phyloP scores from a whole-genome alignment of 2,329 filamentous ascomycete genomes.

The Pseudovirgaria hyperparasitica region DNA sequence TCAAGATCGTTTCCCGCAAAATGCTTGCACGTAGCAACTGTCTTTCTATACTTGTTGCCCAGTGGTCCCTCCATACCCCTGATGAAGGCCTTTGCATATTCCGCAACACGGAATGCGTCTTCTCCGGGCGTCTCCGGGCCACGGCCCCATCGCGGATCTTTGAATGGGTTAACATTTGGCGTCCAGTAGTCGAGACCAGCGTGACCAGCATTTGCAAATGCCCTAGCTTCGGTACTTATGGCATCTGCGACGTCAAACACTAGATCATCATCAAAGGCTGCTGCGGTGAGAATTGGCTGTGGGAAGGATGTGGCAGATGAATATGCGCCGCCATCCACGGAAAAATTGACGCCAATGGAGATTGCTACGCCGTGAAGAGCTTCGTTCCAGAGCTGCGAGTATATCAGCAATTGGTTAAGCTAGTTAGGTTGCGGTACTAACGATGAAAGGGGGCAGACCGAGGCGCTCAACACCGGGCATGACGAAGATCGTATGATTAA shows the following conservation, averaged over 20 bases:
- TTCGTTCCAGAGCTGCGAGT: conserved; percentile 40
- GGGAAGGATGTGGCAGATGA: conserved; percentile 53
- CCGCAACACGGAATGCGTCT: conserved; percentile 37
- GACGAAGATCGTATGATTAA: conserved; percentile 39
- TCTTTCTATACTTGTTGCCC: conserved; percentile 22
- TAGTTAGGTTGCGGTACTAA: too few species aligned
- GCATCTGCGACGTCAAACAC: conserved; percentile 44
- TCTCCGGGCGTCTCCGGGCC: conserved; percentile 46
- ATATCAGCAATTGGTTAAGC: too few species aligned
- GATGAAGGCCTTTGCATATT: conserved; percentile 40
- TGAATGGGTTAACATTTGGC: conserved; percentile 55
- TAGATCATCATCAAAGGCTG: conserved; percentile 51
- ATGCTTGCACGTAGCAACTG: conserved; percentile 36
- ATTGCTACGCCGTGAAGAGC: conserved; percentile 49
- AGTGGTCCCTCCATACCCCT: conserved; percentile 36
- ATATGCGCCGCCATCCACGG: conserved; percentile 37
- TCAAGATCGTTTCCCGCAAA: conserved; percentile 23
- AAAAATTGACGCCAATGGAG: conserved; percentile 43
- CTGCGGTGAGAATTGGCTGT: conserved; percentile 48
- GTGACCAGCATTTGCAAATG: conserved; percentile 48
- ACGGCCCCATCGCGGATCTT: conserved; percentile 50
- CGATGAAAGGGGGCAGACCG: conserved; percentile 45
- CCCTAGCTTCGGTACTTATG: conserved; percentile 48
- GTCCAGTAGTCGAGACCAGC: conserved; percentile 47
- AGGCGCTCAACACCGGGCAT: conserved; percentile 41